These are phyloP conservation scores for Tricholomella constricta DNA, from an alignment of 768 basidiomycete genomes.

Conservation along the genomic window DNA sequence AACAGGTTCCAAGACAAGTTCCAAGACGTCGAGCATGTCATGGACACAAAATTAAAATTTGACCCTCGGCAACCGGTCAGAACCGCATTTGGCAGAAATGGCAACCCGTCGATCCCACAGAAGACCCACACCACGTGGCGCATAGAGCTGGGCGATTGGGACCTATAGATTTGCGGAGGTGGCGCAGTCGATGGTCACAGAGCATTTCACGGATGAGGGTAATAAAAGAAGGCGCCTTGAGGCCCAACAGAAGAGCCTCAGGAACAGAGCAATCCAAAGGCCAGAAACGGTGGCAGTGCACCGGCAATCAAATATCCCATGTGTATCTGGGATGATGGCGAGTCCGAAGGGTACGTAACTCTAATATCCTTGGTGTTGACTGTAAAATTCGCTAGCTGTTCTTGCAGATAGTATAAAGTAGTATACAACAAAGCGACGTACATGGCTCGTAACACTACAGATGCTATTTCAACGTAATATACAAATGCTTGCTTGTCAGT, in stretches of 20 bases:
- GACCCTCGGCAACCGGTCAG: constrained; percentile 12
- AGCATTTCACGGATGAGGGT: neutral
- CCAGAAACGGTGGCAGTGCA: constrained; percentile 11
- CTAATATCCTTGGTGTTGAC: too few relatives aligned
- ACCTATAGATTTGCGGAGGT: neutral
- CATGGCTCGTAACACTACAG: too few relatives aligned
- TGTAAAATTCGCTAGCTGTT: too few relatives aligned
- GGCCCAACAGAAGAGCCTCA: neutral
- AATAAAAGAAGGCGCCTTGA: neutral
- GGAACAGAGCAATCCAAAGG: neutral
- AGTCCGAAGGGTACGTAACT: too few relatives aligned
- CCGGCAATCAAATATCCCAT: constrained; percentile 13
- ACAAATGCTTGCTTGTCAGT: constrained; percentile 70
- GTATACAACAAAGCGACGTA: too few relatives aligned
- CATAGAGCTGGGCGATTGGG: neutral
- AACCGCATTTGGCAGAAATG: constrained; percentile 18
- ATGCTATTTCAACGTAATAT: constrained; percentile 43
- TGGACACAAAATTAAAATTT: constrained; percentile 12
- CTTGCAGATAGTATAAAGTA: too few relatives aligned
- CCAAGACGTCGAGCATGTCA: neutral
- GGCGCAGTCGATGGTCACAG: neutral
- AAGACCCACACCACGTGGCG: neutral
- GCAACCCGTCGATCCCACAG: constrained; percentile 13
- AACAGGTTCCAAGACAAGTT: neutral
- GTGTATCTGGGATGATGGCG: too few relatives aligned